Conservation (phyloP, 768 basidiomycete species). For the Termitomyces titanicus region DNA sequence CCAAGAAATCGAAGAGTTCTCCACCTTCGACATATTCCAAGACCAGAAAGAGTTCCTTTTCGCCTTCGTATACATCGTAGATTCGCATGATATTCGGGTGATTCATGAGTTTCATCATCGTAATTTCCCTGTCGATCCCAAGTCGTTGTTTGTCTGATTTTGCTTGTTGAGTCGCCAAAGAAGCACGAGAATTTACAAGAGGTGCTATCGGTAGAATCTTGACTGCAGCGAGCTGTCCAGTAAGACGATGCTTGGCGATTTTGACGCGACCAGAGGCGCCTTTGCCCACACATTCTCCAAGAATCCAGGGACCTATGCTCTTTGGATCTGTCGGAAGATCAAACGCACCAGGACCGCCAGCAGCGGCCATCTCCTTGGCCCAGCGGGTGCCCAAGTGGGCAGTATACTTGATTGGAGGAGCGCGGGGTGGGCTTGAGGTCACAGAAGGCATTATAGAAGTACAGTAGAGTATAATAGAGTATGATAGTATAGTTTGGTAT, state of each 20-base stretch:
- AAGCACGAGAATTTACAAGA: conserved; percentile 67
- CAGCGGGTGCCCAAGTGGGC: conserved; percentile 78
- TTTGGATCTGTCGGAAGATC: conserved; percentile 85
- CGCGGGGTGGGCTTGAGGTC: conserved; percentile 58
- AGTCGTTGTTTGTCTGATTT: conserved; percentile 81
- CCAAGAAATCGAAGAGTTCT: conserved; percentile 94
- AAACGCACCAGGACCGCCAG: conserved; percentile 66
- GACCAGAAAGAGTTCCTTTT: conserved; percentile 86
- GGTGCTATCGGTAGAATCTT: conserved; percentile 91
- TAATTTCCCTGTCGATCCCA: conserved; percentile 91
- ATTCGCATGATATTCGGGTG: conserved; percentile 96
- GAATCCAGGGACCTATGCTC: conserved; percentile 86
- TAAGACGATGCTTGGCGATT: conserved; percentile 81
- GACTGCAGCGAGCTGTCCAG: conserved; percentile 90
- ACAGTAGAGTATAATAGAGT: conserved; percentile 22
- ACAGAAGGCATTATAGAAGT: conserved; percentile 30
- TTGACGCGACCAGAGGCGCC: conserved; percentile 94
- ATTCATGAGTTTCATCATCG: conserved; percentile 99
- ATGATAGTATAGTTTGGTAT: conserved; percentile 30
- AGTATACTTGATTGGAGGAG: conserved; percentile 68
- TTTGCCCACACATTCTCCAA: conserved; percentile 92
- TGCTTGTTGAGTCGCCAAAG: conserved; percentile 59
- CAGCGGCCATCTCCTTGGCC: conserved; percentile 85
- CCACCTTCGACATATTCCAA: conserved; percentile 96
- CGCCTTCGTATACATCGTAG: conserved; percentile 94